These are phyloP conservation scores for Opeltia flavorubescens DNA, from an alignment of 495 filamentous ascomycete species.

Conservation along the genomic window DNA sequence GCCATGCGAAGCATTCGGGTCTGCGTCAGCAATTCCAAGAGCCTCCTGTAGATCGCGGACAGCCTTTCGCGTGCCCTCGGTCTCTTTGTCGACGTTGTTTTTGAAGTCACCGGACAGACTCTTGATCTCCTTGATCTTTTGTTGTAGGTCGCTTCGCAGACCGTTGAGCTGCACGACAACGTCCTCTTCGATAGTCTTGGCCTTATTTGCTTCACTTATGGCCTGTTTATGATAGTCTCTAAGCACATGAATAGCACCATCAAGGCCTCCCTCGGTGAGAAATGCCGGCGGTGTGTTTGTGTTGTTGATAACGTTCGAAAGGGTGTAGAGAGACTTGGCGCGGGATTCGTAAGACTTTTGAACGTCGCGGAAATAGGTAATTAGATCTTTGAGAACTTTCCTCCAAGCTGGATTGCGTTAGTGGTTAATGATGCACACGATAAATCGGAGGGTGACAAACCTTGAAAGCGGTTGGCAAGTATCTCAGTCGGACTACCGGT, in stretches of 20 bases:
- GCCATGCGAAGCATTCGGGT: constrained; percentile 58
- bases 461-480: constrained; percentile 77
- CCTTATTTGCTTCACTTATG: constrained; percentile 75
- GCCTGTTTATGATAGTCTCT: constrained; percentile 69
- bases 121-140: constrained; percentile 98
- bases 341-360: constrained; percentile 81
- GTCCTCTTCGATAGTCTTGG: constrained; percentile 76
- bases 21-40: constrained; percentile 61
- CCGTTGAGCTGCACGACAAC: constrained; percentile 78
- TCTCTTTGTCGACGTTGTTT: constrained; percentile 49
- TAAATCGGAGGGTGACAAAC: constrained; percentile 33
- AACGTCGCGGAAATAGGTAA: constrained; percentile 86
- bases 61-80: constrained; percentile 43
- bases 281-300: constrained; percentile 58
- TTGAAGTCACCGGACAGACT: constrained; percentile 86
- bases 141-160: constrained; percentile 71
- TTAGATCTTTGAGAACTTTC: constrained; percentile 87
- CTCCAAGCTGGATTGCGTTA: constrained; percentile 57
- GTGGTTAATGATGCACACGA: background rate
- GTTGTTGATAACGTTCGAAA: constrained; percentile 73
- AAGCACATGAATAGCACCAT: constrained; percentile 72
- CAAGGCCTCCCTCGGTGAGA: constrained; percentile 62
- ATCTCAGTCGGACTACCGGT: constrained; percentile 77
- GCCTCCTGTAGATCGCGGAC: constrained; percentile 69
- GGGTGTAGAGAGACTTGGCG: constrained; percentile 66